Evolutionary conservation across 2,329 filamentous ascomycete species (phyloP), one percentile per base, ranked within the genome.

Genomic region (Cephalotrichum gorgonifer): DNA sequence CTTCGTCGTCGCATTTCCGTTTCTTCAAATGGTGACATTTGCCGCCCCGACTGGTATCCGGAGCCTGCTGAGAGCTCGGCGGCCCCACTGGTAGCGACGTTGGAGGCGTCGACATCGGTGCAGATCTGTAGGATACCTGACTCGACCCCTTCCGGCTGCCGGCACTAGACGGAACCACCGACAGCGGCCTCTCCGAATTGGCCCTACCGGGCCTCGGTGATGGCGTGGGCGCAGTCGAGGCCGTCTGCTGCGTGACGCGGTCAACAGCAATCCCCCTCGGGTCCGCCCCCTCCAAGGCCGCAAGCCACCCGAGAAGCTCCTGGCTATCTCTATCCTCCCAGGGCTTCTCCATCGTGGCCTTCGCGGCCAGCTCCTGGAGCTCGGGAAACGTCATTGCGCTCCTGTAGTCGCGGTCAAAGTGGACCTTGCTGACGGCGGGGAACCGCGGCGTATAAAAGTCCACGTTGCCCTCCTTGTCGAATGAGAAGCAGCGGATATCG

Each of bases 401-500:
- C 22, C 73, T 69, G 59, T 78, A 86, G 2, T 77, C 77, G 23
- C 88, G 75, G 60, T 95, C 88, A 52, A 75, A 77, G 57, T 95
- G 88, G 9, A 94, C 72, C 58, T 91, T 94, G 50, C 79, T 74
- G 3, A 91, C 78, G 2, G 77, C 72, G 1, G 89, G 85, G 57
- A 95, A 94, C 1, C 89, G 76, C 47, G 88, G 76, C 51, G 82
- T 83, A 70, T 80, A 88, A 57, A 86, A 89, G 1, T 74, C 73
- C 14, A 79, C 81, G 57, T 85, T 83, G 4, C 79, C 75, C 3
- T 77, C 74, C 58, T 83, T 86, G 52, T 88, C 85, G 55, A 89
- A 95, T 1, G 84, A 83, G 53, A 87, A 86, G 48, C 88, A 90
- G 23, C 86, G 73, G 51, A 95, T 70, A 56, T 95, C 90, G 50